phyloP scores from a whole-genome alignment of 108 stramenopile species.

The Cyclotella kingstonii region DNA sequence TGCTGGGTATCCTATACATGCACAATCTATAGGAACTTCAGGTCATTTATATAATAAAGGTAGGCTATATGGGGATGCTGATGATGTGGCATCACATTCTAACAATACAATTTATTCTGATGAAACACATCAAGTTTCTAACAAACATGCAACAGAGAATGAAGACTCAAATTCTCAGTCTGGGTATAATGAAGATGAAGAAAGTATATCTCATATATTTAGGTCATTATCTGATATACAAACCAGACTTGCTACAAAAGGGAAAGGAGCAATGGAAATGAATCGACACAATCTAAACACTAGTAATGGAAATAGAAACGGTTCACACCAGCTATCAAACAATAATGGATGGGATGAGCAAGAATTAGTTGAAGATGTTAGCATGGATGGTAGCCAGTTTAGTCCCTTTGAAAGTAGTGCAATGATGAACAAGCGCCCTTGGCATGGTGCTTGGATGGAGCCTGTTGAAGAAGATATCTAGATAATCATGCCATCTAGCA shows the following conservation, averaged over 20 bases:
- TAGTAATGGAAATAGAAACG: neutral
- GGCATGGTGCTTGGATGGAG: constrained; percentile 41
- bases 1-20: too few relatives aligned
- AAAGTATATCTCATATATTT: constrained; percentile 39
- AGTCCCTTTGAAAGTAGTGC: constrained; percentile 19
- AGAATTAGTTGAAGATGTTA: constrained; percentile 40
- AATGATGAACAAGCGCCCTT: constrained; percentile 16
- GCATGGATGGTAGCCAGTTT: constrained; percentile 33
- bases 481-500: too few relatives aligned
- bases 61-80: constrained; percentile 14
- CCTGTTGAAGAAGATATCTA: constrained; percentile 41
- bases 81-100: constrained; percentile 8
- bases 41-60: constrained; percentile 2
- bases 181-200: constrained; percentile 32
- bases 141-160: constrained; percentile 1
- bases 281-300: neutral
- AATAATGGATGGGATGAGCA: constrained; percentile 26
- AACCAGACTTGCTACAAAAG: constrained; percentile 41
- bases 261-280: constrained; percentile 17
- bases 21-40: neutral
- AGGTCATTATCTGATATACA: constrained; percentile 48
- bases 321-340: neutral
- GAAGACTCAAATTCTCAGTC: neutral
- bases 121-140: constrained; percentile 27
- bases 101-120: constrained; percentile 15